Percentiles rank a stretch among this genome's conserved stretches.
Evolutionary conservation across 352 stramenopile species (phyloP).

Genomic region (Pythium chondricola): DNA sequence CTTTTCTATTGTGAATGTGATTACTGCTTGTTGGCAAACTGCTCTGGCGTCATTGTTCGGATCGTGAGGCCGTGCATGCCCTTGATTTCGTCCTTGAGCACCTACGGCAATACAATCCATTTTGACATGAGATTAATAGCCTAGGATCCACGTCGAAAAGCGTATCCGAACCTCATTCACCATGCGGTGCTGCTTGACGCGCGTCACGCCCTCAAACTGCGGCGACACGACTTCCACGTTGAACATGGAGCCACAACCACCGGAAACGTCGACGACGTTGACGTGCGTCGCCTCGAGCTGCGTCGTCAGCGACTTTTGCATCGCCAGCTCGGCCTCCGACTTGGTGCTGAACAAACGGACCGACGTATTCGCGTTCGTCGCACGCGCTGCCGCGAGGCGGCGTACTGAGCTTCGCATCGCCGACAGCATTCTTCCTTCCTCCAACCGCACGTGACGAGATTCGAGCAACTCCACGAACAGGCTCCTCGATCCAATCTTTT

Average conservation of each 20-base stretch:
- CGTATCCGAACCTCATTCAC: slow-evolving; percentile 84
- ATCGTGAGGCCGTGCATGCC: slow-evolving; percentile 84
- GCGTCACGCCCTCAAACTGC: slow-evolving; percentile 70
- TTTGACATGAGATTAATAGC: slow-evolving; percentile 3
- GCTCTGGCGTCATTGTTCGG: slow-evolving; percentile 68
- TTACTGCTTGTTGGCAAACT: slow-evolving; percentile 62
- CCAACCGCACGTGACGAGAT: too few relatives aligned
- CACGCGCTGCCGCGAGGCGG: slow-evolving; percentile 4
- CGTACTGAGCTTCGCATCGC: slow-evolving; percentile 9
- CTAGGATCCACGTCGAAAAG: too few relatives aligned
- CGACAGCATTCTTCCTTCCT: too few relatives aligned
- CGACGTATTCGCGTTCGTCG: neutral
- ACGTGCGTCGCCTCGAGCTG: slow-evolving; percentile 71
- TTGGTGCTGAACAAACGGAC: slow-evolving; percentile 18
- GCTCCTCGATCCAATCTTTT: too few relatives aligned
- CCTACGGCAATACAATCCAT: slow-evolving; percentile 20
- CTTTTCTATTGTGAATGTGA: neutral
- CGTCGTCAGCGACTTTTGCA: slow-evolving; percentile 51
- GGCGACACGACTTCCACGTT: slow-evolving; percentile 81
- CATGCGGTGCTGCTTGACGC: slow-evolving; percentile 85
- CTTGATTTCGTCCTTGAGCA: slow-evolving; percentile 83
- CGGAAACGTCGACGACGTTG: slow-evolving; percentile 83
- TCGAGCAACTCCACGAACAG: too few relatives aligned
- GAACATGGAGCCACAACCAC: slow-evolving; percentile 87
- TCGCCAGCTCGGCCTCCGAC: slow-evolving; percentile 54